A percentile compares a stretch with the other conserved stretches of the same genome.
phyloP scores from a whole-genome alignment of 306 rosid species.

The Trifolium dubium region DNA sequence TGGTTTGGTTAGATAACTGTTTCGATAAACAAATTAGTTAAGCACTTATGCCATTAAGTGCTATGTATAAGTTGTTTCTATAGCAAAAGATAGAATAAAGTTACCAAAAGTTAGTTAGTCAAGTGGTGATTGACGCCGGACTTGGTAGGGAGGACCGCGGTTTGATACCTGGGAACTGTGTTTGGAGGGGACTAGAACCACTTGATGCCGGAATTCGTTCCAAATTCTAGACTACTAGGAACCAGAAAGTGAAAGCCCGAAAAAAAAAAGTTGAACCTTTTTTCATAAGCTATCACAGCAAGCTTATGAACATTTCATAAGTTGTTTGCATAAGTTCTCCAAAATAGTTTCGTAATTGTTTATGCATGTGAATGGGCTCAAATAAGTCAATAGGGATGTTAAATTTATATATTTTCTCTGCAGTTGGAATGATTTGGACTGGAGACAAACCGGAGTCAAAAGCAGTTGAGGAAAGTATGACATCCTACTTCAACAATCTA shows the following conservation, averaged over 20 bases:
- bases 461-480: conserved; percentile 79
- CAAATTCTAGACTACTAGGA: no score
- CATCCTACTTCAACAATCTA: conserved; percentile 69
- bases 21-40: no score
- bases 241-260: no score
- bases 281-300: neutral
- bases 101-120: no score
- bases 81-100: neutral
- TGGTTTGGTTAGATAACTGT: neutral
- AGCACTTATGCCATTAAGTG: neutral
- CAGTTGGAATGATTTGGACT: conserved; percentile 95
- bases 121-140: no score
- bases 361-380: neutral
- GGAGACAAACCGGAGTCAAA: conserved; percentile 61
- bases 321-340: neutral
- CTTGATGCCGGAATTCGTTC: no score
- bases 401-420: conserved; percentile 32
- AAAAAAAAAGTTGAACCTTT: no score
- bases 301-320: neutral
- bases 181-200: no score
- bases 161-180: no score
- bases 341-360: neutral
- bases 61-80: neutral
- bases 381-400: neutral
- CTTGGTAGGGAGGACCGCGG: no score